Evolutionary conservation across 441 rosid genomes (phyloP), one percentile per base, ranked within the genome.

Genomic region (Mallotus repandus): DNA sequence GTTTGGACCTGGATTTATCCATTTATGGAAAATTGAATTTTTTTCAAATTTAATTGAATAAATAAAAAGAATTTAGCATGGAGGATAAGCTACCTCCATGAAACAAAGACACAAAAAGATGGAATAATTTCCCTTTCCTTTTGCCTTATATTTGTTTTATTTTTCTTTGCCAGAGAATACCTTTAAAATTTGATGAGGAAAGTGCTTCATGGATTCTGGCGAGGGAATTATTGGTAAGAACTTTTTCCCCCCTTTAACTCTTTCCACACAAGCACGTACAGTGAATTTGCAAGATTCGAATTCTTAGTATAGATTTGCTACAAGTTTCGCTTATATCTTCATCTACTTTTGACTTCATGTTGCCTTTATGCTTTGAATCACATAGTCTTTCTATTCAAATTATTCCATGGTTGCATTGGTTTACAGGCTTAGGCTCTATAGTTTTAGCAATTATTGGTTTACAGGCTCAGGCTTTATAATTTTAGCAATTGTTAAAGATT

Each of bases 161-260:
- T 66, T 41, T 16, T 10, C 53, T 77, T 53, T 32, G 76, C 45
- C 86, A 95, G 99, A 86, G 90, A 87, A 79, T 95, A 38, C 95
- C 97, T 71, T 81, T 95, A 75, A 85, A 73, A 69, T 82, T 86
- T 74, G 84, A 93, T 59, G 60, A 85, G 78, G 81, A 82, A 68
- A 80, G 75, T 48, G 86, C 91, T 19, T 61, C 79, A 61, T 95
- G 99, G 99, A 84, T 65, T 79, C 86, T 91, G 38, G 29, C 78
- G 78, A 90, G 84, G 83, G 95, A 93, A 80, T 63, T 95, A 74
- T 84, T 91, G 54, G 99, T 90, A 77, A 82, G 92, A 78, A 32
- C 4, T 48, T 32, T 29, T 12, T 8, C 18, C 18, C 9, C n/a
- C 45, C 4, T 50, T 63, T 29, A 14, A 13, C 55, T 53, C 46